Evolutionary conservation across 257 asterid genomes (phyloP), one percentile per base, ranked within the genome.

Genomic region (Penstemon davidsonii): DNA sequence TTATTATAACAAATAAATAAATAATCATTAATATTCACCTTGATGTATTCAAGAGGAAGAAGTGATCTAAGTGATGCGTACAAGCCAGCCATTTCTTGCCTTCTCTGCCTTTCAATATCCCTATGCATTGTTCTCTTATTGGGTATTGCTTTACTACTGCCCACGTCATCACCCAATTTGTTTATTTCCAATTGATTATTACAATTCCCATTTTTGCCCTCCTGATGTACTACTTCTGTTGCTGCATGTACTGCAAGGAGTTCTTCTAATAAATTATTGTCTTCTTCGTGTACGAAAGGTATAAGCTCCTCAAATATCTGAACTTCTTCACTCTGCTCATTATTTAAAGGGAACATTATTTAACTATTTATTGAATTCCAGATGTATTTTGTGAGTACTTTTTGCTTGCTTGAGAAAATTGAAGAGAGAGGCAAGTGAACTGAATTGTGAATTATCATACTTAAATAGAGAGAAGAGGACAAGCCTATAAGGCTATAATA

Each of bases 1-100:
- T 0, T 25, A 25, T 25, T 25, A 1, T 25, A 25, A 25, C 2
- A 25, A 25, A 25, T 25, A 1, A 33, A 72, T 5, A 15, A 41
- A 38, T 37, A 4, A 15, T 9, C 40, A 55, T 19, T 8, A 10
- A 18, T 55, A 11, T 4, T 15, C 13, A 88, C 94, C 91, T 83
- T 86, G 64, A 86, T 68, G 56, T 69, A 83, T 60, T 86, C 80
- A 37, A 65, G 63, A 45, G 89, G 94, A 62, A 86, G 86, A 47
- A 79, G 81, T 63, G 86, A 68, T 63, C 84, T 74, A 19, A 88
- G 91, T 0, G 88, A 75, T 8, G 76, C 74, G 38, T 76, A 67
- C n/a, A 86, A 87, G 45, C 25, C 51, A 1, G 91, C 40, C 91
- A 86, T 84, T 75, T 84, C 88, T 80, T 77, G 78, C 74, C 90